Base-by-base conservation (phyloP, 495 filamentous ascomycete genomes). In the Neurospora cerealis region DNA sequence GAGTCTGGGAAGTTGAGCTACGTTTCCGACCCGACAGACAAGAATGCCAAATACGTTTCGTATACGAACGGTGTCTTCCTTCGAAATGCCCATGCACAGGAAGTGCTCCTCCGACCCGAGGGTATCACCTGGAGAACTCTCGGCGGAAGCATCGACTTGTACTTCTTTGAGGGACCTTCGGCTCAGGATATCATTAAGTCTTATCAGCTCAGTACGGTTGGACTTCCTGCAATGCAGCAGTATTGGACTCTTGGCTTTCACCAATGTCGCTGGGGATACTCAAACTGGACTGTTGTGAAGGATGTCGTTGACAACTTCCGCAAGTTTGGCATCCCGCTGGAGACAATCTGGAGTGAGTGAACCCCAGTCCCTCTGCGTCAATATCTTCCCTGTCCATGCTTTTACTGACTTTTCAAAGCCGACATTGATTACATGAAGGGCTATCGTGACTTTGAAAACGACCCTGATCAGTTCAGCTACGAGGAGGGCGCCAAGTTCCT, bases 231-330 rank as follows among this genome's bases (percentile, higher is more conserved):
- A 0, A 94, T 96, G 93, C 91, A 94, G 80, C 92, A 93, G 71
- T 97, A 96, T 81, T 97, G 93, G 92, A 88, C 90, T 0, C 91
- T 96, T 75, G 94, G 94, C 3, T 93, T 90, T 77, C 93, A 96
- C 76, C 91, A 97, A 74, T 97, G 93, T 78, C 85, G 91, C 74
- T 96, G 93, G 81, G 94, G 94, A 8, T 95, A 95, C 77, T 83
- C 84, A 10, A 93, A 94, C 80, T 90, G 92, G 83, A 90, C 89
- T 46, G 87, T 89, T 9, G 83, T 97, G 69, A 88, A 92, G 69
- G 90, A 90, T n/a, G 93, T 93, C 13, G 88, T 97, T 41, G 87
- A 90, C 70, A 92, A 92, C 74, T 96, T 95, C 82, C 88, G 84
- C 66, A 82, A 83, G 42, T 89, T 91, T 40, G 85, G 83, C 37